These are phyloP conservation scores for Datisca glomerata DNA, from an alignment of 306 rosid genomes.

Conservation along the genomic window DNA sequence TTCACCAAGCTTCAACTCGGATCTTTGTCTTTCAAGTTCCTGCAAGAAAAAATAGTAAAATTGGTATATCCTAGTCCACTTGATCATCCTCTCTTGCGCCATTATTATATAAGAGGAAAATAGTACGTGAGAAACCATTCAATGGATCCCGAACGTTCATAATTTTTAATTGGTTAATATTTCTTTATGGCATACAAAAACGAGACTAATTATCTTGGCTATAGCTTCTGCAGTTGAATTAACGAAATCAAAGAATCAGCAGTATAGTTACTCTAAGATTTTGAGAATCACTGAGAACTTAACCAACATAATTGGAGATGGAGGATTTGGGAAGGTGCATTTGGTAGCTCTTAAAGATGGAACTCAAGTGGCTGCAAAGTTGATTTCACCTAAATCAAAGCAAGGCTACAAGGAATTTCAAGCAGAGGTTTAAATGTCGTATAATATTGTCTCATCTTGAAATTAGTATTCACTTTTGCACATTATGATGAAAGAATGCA, in stretches of 20 bases:
- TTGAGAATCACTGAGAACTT: conserved; percentile 19
- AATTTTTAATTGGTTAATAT: too few relatives aligned
- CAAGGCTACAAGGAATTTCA: conserved; percentile 25
- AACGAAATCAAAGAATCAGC: conserved; percentile 5
- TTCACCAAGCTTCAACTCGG: too few relatives aligned
- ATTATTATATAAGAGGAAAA: too few relatives aligned
- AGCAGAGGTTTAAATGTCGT: conserved; percentile 16
- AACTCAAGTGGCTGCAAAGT: conserved; percentile 21
- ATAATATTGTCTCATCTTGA: not conserved
- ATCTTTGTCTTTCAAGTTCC: conserved; percentile 1
- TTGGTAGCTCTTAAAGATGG: conserved; percentile 9
- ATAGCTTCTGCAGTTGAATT: not conserved
- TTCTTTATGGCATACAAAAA: too few relatives aligned
- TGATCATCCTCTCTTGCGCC: not conserved
- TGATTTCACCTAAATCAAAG: conserved; percentile 19
- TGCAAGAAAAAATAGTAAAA: conserved; percentile 8
- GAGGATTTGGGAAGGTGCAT: conserved; percentile 38
- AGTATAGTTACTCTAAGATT: conserved; percentile 15
- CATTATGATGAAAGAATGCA: too few relatives aligned
- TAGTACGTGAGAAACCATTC: too few relatives aligned
- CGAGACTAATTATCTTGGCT: too few relatives aligned
- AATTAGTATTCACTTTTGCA: not conserved
- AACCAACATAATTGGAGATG: conserved; percentile 16
- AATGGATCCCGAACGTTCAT: too few relatives aligned
- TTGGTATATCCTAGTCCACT: conserved; percentile 3